Percentiles rank a stretch among this genome's conserved stretches.
Conservation (phyloP, 2,329 filamentous ascomycete genomes). For the Colletotrichum sojae region DNA sequence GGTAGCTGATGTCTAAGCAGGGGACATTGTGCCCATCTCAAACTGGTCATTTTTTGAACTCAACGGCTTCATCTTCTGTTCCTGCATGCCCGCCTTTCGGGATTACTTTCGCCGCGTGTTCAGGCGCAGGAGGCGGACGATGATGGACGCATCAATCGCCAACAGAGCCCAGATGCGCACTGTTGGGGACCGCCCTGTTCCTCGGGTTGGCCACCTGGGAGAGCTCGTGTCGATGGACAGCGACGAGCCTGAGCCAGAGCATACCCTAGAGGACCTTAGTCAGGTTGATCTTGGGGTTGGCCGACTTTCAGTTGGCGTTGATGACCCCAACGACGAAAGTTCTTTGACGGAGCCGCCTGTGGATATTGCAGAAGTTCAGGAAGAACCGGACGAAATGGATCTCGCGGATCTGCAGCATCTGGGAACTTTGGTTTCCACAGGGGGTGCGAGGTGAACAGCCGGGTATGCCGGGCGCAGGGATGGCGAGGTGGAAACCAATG, state of each 20-base stretch:
- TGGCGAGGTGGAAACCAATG: no score
- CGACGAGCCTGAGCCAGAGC: slow-evolving; percentile 3
- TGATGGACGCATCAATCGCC: not conserved
- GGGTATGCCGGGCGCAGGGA: no score
- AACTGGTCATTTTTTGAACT: slow-evolving; percentile 36
- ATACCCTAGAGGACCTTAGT: not conserved
- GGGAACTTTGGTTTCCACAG: not conserved
- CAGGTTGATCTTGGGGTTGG: slow-evolving; percentile 6
- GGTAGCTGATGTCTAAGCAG: not conserved
- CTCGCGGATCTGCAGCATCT: slow-evolving; percentile 10
- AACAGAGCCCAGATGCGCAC: slow-evolving; percentile 6
- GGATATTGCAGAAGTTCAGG: not conserved
- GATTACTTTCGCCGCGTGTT: slow-evolving; percentile 28
- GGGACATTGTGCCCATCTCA: slow-evolving; percentile 31
- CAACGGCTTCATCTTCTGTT: slow-evolving; percentile 36
- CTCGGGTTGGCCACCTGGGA: not conserved
- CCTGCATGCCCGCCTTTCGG: slow-evolving; percentile 33
- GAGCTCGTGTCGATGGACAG: slow-evolving; percentile 19
- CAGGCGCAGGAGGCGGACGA: slow-evolving; percentile 8
- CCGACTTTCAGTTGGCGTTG: slow-evolving; percentile 4
- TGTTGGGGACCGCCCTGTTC: not conserved
- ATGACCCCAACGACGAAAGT: not conserved
- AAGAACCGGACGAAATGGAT: slow-evolving; percentile 2
- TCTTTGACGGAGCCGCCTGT: not conserved
- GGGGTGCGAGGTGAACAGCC: not conserved